Conservation (phyloP, 345 rosid genomes). For the Salix exigua region DNA sequence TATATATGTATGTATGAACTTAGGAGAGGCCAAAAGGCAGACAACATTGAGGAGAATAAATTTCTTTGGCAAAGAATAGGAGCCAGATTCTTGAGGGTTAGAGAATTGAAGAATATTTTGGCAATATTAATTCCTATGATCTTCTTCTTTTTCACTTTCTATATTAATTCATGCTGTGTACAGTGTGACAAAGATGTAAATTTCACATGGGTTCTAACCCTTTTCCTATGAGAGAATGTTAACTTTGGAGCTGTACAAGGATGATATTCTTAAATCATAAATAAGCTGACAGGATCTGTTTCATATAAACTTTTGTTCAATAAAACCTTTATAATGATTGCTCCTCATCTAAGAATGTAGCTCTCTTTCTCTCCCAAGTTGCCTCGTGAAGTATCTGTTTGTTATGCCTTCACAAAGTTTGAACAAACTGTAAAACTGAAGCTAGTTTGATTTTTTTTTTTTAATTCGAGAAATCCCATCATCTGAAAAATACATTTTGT, state of each 20-base stretch:
- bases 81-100: slow-evolving; percentile 8
- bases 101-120: neutral
- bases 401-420: neutral
- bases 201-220: neutral
- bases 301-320: neutral
- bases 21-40: slow-evolving; percentile 6
- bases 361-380: neutral
- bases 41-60: slow-evolving; percentile 14
- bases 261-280: neutral
- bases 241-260: slow-evolving; percentile 32
- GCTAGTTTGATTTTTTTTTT: neutral
- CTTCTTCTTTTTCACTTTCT: neutral
- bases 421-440: neutral
- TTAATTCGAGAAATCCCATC: too few relatives aligned
- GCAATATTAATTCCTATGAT: neutral
- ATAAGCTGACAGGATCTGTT: neutral
- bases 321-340: neutral
- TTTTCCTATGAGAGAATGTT: slow-evolving; percentile 4
- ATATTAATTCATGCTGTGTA: slow-evolving; percentile 18
- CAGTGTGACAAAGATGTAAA: slow-evolving; percentile 19
- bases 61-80: slow-evolving; percentile 4
- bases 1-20: neutral
- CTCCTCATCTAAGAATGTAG: neutral
- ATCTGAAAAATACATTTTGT: too few relatives aligned
- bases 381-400: neutral